Base-by-base conservation (phyloP, 139 green algal genomes). In the Microglena sp. region DNA sequence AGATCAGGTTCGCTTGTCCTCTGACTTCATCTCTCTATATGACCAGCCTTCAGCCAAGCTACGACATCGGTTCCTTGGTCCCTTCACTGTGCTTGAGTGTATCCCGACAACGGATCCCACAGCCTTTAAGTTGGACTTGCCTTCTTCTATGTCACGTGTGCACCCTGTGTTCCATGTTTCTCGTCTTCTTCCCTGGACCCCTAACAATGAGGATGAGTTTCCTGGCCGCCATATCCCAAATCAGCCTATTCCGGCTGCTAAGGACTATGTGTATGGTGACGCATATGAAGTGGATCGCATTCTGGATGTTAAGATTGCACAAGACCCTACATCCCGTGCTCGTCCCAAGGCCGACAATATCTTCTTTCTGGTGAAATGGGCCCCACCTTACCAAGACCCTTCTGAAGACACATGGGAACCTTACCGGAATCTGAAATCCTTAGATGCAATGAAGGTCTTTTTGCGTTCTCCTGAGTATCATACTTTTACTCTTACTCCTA, bases 51-150 rank as follows among this genome's bases (percentile, higher is more conserved):
- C 30, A 6, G 21, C 53, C 0, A 72, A 72, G 56, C 29, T 72
- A 11, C 55, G 55, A 5, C 66, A 40, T 2, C 56, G 36, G 3
- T 72, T 32, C 56, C 32, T 72, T 24, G 66, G 66, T 8, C 66
- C 66, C 55, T 66, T 61, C 40, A 61, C 50, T 33, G 53, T 72
- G n/a, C n/a, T n/a, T n/a, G n/a, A n/a, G n/a, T n/a, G n/a, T 66
- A 36, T n/a, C 66, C 66, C 15, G 66, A 61, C 24, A n/a, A n/a
- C n/a, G n/a, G n/a, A n/a, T 21, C 66, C 55, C 66, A 72, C 21
- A 36, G 56, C 40, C 55, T 72, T 24, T n/a, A n/a, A n/a, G n/a
- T n/a, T n/a, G n/a, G 24, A 43, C 30, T 56, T 72, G 8, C 55
- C 55, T 6, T 5, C 66, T 29, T 28, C 36, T 40, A 33, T 72